Evolutionary conservation across 805 yeast species (phyloP).

Genomic region (Wickerhamomyces tratensis): DNA sequence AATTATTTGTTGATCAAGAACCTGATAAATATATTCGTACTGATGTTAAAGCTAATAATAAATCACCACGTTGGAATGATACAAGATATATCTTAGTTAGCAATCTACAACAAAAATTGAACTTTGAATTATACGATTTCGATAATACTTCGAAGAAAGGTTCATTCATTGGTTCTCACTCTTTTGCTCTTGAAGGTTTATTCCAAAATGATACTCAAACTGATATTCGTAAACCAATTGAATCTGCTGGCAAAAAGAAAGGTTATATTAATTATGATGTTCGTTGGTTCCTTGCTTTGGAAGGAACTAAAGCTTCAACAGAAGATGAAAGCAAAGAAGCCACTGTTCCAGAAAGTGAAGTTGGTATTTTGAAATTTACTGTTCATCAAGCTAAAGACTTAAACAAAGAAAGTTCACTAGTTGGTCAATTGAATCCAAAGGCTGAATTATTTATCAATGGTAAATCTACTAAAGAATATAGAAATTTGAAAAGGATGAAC

Average conservation of each 20-base stretch:
- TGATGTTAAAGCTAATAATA: slow-evolving; percentile 44
- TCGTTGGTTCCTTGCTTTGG: slow-evolving; percentile 28
- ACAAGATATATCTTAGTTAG: slow-evolving; percentile 50
- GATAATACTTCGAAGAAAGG: slow-evolving; percentile 43
- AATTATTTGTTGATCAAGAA: slow-evolving; percentile 32
- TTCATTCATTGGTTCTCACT: slow-evolving; percentile 36
- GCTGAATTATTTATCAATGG: slow-evolving; percentile 58
- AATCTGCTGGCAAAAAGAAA: slow-evolving; percentile 38
- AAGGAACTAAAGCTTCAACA: slow-evolving; percentile 1
- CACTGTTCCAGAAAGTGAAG: slow-evolving; percentile 44
- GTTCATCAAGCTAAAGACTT: slow-evolving; percentile 52
- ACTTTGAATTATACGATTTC: slow-evolving; percentile 45
- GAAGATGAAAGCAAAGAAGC: slow-evolving; percentile 20
- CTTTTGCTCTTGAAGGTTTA: slow-evolving; percentile 48
- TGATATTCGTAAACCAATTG: slow-evolving; percentile 15
- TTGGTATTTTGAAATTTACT: slow-evolving; percentile 60
- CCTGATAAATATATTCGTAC: slow-evolving; percentile 37
- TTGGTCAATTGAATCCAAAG: slow-evolving; percentile 42
- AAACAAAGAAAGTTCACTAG: slow-evolving; percentile 40
- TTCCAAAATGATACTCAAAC: slow-evolving; percentile 39
- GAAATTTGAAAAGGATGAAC: slow-evolving; percentile 57
- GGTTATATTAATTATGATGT: slow-evolving; percentile 53
- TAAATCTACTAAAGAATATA: slow-evolving; percentile 42
- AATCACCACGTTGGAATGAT: slow-evolving; percentile 59
- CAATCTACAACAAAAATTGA: slow-evolving; percentile 45